These are phyloP conservation scores for Pleurotus cornucopiae DNA, from an alignment of 768 basidiomycete genomes.

Conservation along the genomic window DNA sequence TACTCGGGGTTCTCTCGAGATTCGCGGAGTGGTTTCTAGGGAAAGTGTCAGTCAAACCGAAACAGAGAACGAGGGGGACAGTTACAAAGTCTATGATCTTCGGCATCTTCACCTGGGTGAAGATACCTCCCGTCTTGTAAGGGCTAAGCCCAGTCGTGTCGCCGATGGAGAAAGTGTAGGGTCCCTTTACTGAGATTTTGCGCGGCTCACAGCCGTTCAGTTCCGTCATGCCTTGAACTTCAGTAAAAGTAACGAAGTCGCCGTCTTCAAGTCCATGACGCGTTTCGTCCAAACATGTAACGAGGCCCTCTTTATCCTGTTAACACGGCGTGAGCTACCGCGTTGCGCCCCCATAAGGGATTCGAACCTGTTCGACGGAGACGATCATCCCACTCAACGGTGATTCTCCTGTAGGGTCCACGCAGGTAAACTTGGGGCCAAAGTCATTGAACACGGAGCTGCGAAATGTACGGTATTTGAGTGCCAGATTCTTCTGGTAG, in stretches of 20 bases:
- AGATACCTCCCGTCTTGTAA: conserved; percentile 88
- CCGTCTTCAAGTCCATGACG: conserved; percentile 99
- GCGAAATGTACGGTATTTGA: not conserved
- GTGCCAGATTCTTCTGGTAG: not conserved
- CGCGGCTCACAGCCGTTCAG: conserved; percentile 89
- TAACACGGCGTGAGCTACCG: not conserved
- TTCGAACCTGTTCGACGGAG: conserved; percentile 75
- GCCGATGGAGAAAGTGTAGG: conserved; percentile 96
- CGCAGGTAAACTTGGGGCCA: conserved; percentile 89
- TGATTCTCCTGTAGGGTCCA: conserved; percentile 97
- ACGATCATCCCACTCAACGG: conserved; percentile 94
- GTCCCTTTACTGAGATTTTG: conserved; percentile 91
- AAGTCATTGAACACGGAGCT: conserved; percentile 97
- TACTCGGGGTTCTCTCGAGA: conserved; percentile 78
- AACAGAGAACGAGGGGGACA: not conserved
- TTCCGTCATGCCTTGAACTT: conserved; percentile 92
- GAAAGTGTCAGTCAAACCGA: conserved; percentile 70
- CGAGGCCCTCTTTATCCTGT: conserved; percentile 84
- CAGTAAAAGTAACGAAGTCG: conserved; percentile 93
- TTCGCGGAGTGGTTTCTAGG: conserved; percentile 91
- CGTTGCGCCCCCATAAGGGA: not conserved
- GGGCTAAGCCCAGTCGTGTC: conserved; percentile 75
- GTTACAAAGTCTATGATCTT: conserved; percentile 88
- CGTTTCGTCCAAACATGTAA: conserved; percentile 95
- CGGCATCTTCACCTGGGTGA: conserved; percentile 99